Evolutionary conservation across 306 rosid genomes (phyloP), one percentile per base, ranked within the genome.

Genomic region (Vigna hirtella): DNA sequence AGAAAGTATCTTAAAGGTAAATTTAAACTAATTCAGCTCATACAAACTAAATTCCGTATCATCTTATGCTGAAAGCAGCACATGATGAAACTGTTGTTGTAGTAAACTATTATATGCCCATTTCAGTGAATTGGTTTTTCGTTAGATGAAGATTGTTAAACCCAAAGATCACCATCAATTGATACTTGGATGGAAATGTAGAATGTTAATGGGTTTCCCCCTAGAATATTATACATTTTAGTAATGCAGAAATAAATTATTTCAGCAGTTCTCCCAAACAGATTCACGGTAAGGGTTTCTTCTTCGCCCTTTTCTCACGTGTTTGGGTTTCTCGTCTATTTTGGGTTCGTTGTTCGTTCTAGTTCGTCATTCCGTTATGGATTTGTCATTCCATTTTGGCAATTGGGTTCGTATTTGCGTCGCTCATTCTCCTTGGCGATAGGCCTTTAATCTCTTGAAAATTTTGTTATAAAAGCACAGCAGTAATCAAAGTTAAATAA

Each of bases 1-100:
- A 63, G 80, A 36, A 84, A 79, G 83, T 78, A 76, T 66, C 74
- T 50, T 58, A 82, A 81, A 83, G 96, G 98, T 91, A 87, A 77
- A n/a, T 59, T 69, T 18, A 49, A 58, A 58, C 52, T 51, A 6
- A 24, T 17, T 56, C 59, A 50, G 7, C 80, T 36, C 49, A 1
- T 42, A 11, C 28, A 16, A 67, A 30, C 47, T 18, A 20, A 67
- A 17, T 51, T 73, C 38, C 56, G 56, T 68, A n/a, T 68, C 30
- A 72, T 45, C 38, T 22, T 30, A 51, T 77, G 4, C 8, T 12
- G 12, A 71, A 26, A 59, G 34, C 47, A 32, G 52, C 14, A 34
- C 20, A 57, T 2, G 7, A 16, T 18, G 42, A 76, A 26, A 15
- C 40, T 63, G 36, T 26, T 22, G 24, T 55, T 51, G 62, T 69